Conservation (phyloP, 805 yeast species). For the Lachancea nothofagi region DNA sequence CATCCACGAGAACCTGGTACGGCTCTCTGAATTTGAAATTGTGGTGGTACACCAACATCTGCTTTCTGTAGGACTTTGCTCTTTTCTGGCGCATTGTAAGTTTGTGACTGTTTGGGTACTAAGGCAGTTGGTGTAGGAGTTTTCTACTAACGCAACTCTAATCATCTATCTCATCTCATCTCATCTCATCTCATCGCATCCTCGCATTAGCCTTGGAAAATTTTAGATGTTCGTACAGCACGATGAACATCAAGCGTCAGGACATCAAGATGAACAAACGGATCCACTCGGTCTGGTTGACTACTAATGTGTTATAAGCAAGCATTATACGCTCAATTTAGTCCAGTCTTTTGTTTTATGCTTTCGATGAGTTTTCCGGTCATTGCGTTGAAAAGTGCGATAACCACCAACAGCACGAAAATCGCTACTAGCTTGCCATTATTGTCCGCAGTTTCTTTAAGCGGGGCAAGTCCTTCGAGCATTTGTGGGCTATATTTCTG, state of each 20-base stretch:
- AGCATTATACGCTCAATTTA: neutral
- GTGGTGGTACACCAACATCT: constrained; percentile 76
- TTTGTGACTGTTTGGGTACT: neutral
- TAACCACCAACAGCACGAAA: neutral
- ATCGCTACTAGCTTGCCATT: neutral
- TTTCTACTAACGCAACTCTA: too few relatives aligned
- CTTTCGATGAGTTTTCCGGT: neutral
- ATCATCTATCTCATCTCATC: constrained; percentile 7
- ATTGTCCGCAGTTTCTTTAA: too few relatives aligned
- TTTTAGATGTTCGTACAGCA: constrained; percentile 3
- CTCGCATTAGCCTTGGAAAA: constrained; percentile 1
- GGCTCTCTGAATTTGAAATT: constrained; percentile 92
- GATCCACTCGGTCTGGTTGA: neutral
- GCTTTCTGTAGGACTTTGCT: constrained; percentile 90
- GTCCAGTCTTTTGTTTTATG: constrained; percentile 1
- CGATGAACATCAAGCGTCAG: neutral
- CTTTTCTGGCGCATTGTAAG: constrained; percentile 84
- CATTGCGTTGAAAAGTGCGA: constrained; percentile 1
- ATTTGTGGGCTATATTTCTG: too few relatives aligned
- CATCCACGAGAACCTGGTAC: constrained; percentile 84
- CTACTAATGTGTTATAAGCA: neutral
- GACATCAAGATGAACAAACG: neutral
- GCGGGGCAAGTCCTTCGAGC: too few relatives aligned
- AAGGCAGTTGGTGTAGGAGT: too few relatives aligned
- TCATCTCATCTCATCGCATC: constrained; percentile 14